Evolutionary conservation across 257 asterid species (phyloP).

Genomic region (Mitragyna speciosa): DNA sequence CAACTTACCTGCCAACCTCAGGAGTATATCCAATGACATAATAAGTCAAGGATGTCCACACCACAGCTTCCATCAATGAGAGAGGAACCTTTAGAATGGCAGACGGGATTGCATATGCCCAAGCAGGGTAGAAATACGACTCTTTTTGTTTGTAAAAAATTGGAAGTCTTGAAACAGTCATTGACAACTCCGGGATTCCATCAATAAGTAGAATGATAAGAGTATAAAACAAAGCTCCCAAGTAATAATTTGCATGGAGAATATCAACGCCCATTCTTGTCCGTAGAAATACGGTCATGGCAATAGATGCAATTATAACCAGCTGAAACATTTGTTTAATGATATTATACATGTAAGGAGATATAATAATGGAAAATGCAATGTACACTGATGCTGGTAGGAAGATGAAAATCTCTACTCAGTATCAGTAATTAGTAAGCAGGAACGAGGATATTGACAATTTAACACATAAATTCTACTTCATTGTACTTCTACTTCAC

Average conservation of each 20-base stretch:
- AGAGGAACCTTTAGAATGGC: conserved; percentile 50
- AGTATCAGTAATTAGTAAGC: neutral
- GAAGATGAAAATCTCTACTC: neutral
- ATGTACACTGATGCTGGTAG: neutral
- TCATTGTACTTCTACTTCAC: neutral
- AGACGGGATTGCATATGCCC: conserved; percentile 55
- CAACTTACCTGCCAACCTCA: conserved; percentile 57
- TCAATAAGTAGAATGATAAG: conserved; percentile 43
- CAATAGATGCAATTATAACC: conserved; percentile 37
- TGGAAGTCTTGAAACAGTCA: conserved; percentile 45
- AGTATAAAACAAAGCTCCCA: conserved; percentile 51
- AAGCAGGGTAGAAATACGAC: conserved; percentile 49
- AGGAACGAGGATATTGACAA: neutral
- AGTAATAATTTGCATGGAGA: conserved; percentile 46
- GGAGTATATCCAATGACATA: conserved; percentile 54
- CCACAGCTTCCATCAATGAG: conserved; percentile 39
- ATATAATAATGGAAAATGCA: neutral
- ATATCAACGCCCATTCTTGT: conserved; percentile 42
- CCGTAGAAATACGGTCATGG: conserved; percentile 54
- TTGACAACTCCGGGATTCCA: conserved; percentile 46
- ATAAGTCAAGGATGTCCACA: conserved; percentile 60
- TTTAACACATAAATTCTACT: too few species aligned
- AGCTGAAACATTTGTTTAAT: conserved; percentile 27
- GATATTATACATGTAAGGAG: neutral
- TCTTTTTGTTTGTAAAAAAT: conserved; percentile 55